Percentiles rank a stretch among this genome's conserved stretches.
Conservation (phyloP, 257 asterid species). For the Solanum neorickii region DNA sequence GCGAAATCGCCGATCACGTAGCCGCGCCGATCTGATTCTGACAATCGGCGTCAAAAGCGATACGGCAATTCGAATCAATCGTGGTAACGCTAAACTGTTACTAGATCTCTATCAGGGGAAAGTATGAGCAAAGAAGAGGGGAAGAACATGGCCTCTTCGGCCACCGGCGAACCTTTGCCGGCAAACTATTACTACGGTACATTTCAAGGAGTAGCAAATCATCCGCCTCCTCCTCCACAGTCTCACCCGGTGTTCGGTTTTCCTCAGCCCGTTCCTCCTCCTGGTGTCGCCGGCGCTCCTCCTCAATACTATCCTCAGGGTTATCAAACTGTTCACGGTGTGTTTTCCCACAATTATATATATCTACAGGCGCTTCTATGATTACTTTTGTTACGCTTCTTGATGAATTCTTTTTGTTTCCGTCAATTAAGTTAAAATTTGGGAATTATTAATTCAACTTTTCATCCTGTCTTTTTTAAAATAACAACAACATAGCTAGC, state of each 20-base stretch:
- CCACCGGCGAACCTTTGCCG: slow-evolving; percentile 27
- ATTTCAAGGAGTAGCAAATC: slow-evolving; percentile 85
- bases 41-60: neutral
- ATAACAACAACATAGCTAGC: neutral
- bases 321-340: slow-evolving; percentile 63
- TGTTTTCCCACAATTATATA: neutral
- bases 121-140: slow-evolving; percentile 36
- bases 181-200: slow-evolving; percentile 60
- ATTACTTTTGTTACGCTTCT: neutral
- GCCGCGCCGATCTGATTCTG: neutral
- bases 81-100: neutral
- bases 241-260: slow-evolving; percentile 55
- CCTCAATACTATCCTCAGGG: slow-evolving; percentile 57
- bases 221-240: slow-evolving; percentile 37
- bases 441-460: neutral
- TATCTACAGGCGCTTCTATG: neutral
- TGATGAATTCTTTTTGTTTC: neutral
- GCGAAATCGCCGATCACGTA: neutral
- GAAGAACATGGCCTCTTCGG: slow-evolving; percentile 22
- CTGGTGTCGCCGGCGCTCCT: slow-evolving; percentile 22
- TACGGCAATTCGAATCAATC: slow-evolving; percentile 1
- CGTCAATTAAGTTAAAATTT: neutral
- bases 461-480: neutral
- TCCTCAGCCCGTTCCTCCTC: slow-evolving; percentile 74
- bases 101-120: neutral